These are phyloP conservation scores for Irpex lacteus DNA, from an alignment of 1,284 basidiomycete species.

Conservation along the genomic window DNA sequence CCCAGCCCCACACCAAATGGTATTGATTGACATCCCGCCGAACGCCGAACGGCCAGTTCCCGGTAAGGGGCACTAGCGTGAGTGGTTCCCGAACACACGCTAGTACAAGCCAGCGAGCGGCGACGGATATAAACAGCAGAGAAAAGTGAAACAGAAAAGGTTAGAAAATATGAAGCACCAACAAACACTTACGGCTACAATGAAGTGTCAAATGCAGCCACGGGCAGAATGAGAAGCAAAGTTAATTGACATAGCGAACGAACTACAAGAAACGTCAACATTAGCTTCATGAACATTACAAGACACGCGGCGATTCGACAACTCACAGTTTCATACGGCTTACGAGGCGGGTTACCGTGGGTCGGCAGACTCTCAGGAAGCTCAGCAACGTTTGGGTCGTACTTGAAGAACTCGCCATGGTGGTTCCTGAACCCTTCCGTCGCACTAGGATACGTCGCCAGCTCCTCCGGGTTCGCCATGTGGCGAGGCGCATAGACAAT, in stretches of 20 bases:
- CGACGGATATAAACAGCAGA: neutral
- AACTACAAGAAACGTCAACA: neutral
- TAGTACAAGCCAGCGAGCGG: neutral
- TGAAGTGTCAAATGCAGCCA: neutral
- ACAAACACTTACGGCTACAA: neutral
- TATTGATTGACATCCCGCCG: neutral
- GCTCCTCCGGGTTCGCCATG: slow-evolving; percentile 52
- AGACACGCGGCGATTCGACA: neutral
- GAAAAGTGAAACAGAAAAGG: neutral
- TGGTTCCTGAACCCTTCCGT: slow-evolving; percentile 54
- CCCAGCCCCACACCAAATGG: neutral
- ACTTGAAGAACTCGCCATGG: slow-evolving; percentile 37
- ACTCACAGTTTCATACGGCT: slow-evolving; percentile 59
- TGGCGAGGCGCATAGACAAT: slow-evolving; percentile 61
- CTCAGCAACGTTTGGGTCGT: slow-evolving; percentile 45
- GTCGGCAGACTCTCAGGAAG: slow-evolving; percentile 54
- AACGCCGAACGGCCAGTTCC: neutral
- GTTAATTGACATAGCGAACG: neutral
- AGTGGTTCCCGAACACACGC: neutral
- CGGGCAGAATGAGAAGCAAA: neutral
- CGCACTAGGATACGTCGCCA: slow-evolving; percentile 52
- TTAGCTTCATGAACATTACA: neutral
- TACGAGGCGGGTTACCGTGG: slow-evolving; percentile 46
- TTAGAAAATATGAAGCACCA: neutral
- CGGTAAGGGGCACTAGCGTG: too few species aligned